These are phyloP conservation scores for Phoma sp. DNA, from an alignment of 2,329 filamentous ascomycete genomes.

Conservation along the genomic window DNA sequence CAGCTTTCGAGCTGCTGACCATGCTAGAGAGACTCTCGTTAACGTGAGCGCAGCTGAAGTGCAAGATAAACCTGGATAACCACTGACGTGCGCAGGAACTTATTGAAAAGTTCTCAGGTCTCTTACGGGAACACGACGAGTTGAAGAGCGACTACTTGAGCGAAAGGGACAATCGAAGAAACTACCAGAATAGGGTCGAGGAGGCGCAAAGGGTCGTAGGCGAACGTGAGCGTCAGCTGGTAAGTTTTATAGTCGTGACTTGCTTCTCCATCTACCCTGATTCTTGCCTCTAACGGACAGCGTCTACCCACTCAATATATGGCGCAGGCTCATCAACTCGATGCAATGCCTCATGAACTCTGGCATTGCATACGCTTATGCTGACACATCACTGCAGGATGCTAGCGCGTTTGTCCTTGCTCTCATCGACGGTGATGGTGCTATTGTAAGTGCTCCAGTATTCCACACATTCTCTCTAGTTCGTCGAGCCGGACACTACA, in stretches of 20 bases:
- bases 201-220: constrained; percentile 26
- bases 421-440: constrained; percentile 59
- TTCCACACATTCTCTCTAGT: background rate
- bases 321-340: background rate
- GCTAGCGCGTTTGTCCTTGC: constrained; percentile 54
- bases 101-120: constrained; percentile 33
- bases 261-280: background rate
- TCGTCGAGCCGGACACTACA: background rate
- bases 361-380: background rate
- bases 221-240: constrained; percentile 35
- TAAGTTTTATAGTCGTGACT: constrained; percentile 17
- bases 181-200: constrained; percentile 37
- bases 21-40: constrained; percentile 45
- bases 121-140: constrained; percentile 34
- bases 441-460: constrained; percentile 45
- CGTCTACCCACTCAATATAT: background rate
- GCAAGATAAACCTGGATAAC: constrained; percentile 3
- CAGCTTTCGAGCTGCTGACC: constrained; percentile 44
- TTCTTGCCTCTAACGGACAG: background rate
- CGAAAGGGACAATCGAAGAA: constrained; percentile 41
- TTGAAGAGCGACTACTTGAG: constrained; percentile 41
- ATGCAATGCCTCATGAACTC: background rate
- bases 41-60: constrained; percentile 22
- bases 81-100: constrained; percentile 43
- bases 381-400: constrained; percentile 29